Base-by-base conservation (phyloP, 495 filamentous ascomycete species). In the Pseudoneurospora amorphoporcata region DNA sequence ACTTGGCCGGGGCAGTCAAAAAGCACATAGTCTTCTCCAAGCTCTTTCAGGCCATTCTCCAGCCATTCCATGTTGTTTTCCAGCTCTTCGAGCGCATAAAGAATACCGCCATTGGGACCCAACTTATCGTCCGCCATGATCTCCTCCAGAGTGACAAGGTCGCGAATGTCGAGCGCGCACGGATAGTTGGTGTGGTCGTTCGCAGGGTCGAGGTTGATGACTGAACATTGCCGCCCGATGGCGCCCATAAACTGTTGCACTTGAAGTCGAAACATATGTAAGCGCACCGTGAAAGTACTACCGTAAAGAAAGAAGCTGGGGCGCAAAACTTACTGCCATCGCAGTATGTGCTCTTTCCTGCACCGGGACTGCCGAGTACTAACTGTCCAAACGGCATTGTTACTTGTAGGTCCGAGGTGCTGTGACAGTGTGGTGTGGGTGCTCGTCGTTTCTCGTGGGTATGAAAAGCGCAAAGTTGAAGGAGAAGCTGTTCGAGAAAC, bases 1-100 rank as follows among this genome's bases (percentile, higher is more conserved):
- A 97, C 95, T 78, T 99, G 95, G 1, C 95, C 95, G 0, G 95
- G 95, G 73, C 95, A 98, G 82, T 99, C 95, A 70, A 99, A 98
- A 4, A 99, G 81, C 68, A 99, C 84, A 81, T 98, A 98, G 73
- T 98, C 94, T 69, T 97, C 94, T 73, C 88, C 91, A 23, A 97
- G 80, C 77, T 88, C 87, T 71, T 90, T 91, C 71, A 97, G 75
- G 17, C 92, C 92, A 40, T 90, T 85, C 77, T 95, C 92, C 9
- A 98, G 81, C 92, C 93, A 99, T 72, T 95, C 93, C 65, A 93
- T 88, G 75, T 98, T 98, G 74, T 92, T 84, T 79, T 98, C 95
- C 58, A 99, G 86, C 83, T 98, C 95, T 79, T 99, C 95, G 16
- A 99, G 88, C 41, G 95, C 95, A 83, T 97, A 98, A 41, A 99